phyloP scores from a whole-genome alignment of 2,329 filamentous ascomycete species.

The Penicillium sp. region DNA sequence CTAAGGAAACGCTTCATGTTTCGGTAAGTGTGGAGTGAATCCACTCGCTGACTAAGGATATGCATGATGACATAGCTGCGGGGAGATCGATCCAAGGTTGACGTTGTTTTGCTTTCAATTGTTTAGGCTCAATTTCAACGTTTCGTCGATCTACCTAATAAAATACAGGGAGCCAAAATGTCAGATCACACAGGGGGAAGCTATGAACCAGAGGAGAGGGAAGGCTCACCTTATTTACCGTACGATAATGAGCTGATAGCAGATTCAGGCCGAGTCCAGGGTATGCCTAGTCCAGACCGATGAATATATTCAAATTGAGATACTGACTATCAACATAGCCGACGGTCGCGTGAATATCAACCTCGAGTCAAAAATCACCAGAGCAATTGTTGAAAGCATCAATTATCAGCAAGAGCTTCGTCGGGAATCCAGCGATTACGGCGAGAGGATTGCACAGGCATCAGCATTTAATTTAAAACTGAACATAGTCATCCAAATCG shows the following conservation, averaged over 20 bases:
- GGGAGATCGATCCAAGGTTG: conserved; percentile 2
- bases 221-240: not conserved
- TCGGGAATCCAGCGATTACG: conserved; percentile 20
- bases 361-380: conserved; percentile 25
- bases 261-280: conserved; percentile 13
- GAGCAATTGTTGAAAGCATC: conserved; percentile 23
- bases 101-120: not conserved
- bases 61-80: conserved; percentile 1
- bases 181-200: not conserved
- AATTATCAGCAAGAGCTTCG: conserved; percentile 17
- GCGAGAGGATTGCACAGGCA: not conserved
- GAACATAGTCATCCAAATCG: conserved; percentile 59
- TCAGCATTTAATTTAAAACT: conserved; percentile 29
- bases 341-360: conserved; percentile 26
- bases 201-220: not conserved
- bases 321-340: conserved; percentile 3
- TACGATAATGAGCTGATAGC: conserved; percentile 8
- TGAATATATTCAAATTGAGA: not conserved
- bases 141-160: not conserved
- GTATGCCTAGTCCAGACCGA: conserved; percentile 2
- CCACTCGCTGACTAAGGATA: not conserved
- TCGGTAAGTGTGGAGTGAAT: not conserved
- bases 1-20: no score
- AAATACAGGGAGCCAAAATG: not conserved
- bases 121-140: not conserved